Conservation (phyloP, 2,329 filamentous ascomycete species). For the Cercospora sojina region DNA sequence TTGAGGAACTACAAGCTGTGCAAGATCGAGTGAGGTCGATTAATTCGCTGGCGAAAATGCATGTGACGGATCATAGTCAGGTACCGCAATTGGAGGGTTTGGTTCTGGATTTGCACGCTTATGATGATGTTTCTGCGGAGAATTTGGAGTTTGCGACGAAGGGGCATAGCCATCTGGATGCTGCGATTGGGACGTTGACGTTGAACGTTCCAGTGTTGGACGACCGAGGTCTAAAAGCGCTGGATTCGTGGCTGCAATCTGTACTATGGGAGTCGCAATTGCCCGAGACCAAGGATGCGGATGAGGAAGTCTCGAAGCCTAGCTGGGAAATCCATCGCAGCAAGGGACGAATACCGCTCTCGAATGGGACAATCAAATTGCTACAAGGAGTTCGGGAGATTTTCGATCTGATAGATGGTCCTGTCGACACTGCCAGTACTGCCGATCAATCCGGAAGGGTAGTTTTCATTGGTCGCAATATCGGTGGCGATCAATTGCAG, state of each 20-base stretch:
- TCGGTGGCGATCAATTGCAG: constrained; percentile 24
- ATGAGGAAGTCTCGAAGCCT: constrained; percentile 16
- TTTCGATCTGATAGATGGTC: constrained; percentile 78
- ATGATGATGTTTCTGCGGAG: constrained; percentile 71
- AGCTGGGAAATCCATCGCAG: constrained; percentile 80
- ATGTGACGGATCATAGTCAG: constrained; percentile 74
- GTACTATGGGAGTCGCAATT: constrained; percentile 71
- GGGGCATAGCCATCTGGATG: constrained; percentile 88
- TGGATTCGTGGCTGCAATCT: constrained; percentile 80
- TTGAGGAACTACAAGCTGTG: constrained; percentile 67
- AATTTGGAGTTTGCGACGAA: constrained; percentile 67
- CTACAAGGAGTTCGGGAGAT: constrained; percentile 90
- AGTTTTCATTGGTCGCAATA: constrained; percentile 39
- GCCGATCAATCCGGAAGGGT: constrained; percentile 31
- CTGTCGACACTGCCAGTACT: constrained; percentile 3
- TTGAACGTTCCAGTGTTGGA: constrained; percentile 64
- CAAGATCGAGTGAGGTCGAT: constrained; percentile 74
- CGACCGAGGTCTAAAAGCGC: constrained; percentile 55
- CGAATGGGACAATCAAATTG: constrained; percentile 67
- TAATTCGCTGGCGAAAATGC: constrained; percentile 82
- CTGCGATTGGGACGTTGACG: constrained; percentile 80
- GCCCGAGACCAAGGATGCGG: constrained; percentile 14
- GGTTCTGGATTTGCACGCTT: constrained; percentile 86
- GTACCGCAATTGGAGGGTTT: constrained; percentile 83
- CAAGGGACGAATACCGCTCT: constrained; percentile 73